Evolutionary conservation across 805 yeast species (phyloP).

Genomic region (Pichia paraexigua): DNA sequence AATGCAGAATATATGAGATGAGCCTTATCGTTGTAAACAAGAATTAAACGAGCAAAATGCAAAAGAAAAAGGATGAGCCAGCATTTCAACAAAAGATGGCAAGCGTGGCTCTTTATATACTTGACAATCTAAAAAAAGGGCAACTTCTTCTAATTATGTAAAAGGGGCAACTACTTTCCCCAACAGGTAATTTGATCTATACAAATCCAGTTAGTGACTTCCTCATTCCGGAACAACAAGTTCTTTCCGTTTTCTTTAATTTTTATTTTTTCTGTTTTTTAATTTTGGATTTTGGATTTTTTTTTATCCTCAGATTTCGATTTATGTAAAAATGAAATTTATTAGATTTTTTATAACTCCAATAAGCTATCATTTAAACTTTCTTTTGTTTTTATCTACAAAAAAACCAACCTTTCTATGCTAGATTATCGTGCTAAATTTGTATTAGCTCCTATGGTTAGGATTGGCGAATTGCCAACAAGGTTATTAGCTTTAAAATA

Average conservation of each 20-base stretch:
- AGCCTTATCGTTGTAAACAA: neutral
- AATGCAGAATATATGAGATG: neutral
- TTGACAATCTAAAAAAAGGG: neutral
- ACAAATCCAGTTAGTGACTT: neutral
- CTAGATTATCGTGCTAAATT: constrained; percentile 67
- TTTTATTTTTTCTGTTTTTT: no score
- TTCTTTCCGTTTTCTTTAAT: no score
- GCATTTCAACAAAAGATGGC: neutral
- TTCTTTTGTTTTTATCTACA: no score
- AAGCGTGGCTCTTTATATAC: neutral
- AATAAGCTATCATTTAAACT: no score
- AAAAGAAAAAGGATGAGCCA: neutral
- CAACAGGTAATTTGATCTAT: neutral
- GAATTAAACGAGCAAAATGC: neutral
- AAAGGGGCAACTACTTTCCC: neutral
- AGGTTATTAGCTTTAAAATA: constrained; percentile 68
- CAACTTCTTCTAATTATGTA: neutral
- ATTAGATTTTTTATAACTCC: no score
- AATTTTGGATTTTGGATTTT: no score
- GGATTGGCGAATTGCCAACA: constrained; percentile 91
- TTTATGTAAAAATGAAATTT: no score
- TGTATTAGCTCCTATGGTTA: constrained; percentile 93
- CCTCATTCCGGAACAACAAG: neutral
- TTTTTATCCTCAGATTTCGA: no score
- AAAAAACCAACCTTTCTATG: constrained; percentile 30